Conservation (phyloP, 1,284 basidiomycete genomes). For the Trichosporon sp. region DNA sequence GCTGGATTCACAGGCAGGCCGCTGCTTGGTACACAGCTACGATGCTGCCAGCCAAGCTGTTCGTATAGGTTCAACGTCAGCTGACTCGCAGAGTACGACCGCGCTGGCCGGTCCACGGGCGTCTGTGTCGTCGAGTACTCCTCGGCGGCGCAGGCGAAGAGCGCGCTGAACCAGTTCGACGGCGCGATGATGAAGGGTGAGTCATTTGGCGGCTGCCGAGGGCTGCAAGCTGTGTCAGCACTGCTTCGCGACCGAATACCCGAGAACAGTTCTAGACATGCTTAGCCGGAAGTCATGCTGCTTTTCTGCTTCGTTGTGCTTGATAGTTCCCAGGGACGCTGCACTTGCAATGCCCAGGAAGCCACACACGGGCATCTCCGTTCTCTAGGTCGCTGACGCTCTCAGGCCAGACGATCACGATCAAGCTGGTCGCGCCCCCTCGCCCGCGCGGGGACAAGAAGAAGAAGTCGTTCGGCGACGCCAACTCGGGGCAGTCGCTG, state of each 20-base stretch:
- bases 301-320: too few relatives aligned
- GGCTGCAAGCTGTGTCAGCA: background rate
- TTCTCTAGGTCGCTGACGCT: background rate
- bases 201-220: too few relatives aligned
- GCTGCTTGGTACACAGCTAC: too few relatives aligned
- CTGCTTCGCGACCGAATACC: too few relatives aligned
- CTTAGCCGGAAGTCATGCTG: too few relatives aligned
- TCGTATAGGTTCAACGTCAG: slow-evolving; percentile 16
- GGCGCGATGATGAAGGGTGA: slow-evolving; percentile 86
- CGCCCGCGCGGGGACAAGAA: slow-evolving; percentile 4
- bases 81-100: slow-evolving; percentile 68
- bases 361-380: background rate
- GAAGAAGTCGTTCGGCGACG: background rate
- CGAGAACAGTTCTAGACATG: too few relatives aligned
- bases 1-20: too few relatives aligned
- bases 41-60: too few relatives aligned
- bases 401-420: slow-evolving; percentile 74
- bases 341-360: too few relatives aligned
- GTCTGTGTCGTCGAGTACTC: slow-evolving; percentile 78
- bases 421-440: slow-evolving; percentile 54
- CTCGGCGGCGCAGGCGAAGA: slow-evolving; percentile 68
- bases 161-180: slow-evolving; percentile 80
- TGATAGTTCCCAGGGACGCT: too few relatives aligned
- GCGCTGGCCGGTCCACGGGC: slow-evolving; percentile 87
- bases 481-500: background rate